Evolutionary conservation across 768 basidiomycete species (phyloP), one percentile per base, ranked within the genome.

Genomic region (Tubosaeta brunneosetosa): DNA sequence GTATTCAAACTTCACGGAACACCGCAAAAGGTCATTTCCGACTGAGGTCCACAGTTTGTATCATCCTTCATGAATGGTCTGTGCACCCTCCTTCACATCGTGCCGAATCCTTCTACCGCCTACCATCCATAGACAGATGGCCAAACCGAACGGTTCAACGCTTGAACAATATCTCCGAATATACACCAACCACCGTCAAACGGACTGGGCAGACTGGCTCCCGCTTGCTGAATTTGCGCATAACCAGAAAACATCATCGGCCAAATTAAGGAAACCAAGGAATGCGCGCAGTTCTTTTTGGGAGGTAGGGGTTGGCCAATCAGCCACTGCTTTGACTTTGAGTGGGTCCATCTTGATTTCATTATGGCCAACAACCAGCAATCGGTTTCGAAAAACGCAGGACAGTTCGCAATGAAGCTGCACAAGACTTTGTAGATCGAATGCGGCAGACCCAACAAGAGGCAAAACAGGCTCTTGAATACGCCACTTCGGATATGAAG

Each of bases 51-150:
- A 0, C 59, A 64, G 26, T 74, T 73, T 41, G 56, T 60, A 0
- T 63, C 67, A 0, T 45, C 61, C 9, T 50, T 50, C 26, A 50
- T 44, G 43, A 44, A 4, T 2, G 43, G 37, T 8, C 34, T 50
- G 0, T 50, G 27, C 16, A 11, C 25, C 1, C 43, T 37, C 0
- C 33, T 50, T 7, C 14, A 44, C 2, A 50, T 44, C 6, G 17
- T 44, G 7, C 33, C 25, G 6, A 50, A 50, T 8, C 43, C 42
- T 1, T 50, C 43, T 6, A 44, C 27, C 0, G 46, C 34, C 0
- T 40, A 40, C 27, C 77, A 77, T 49, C 77, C 77, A 0, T 68
- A 55, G 32, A 38, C 47, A 41, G 13, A 38, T 38, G 37, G 19
- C 14, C 42, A 27, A 6, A 27, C 26, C 4, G 42, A 44, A n/a